These are phyloP conservation scores for Peronosclerospora sorghi DNA, from an alignment of 352 stramenopile genomes.

Conservation along the genomic window DNA sequence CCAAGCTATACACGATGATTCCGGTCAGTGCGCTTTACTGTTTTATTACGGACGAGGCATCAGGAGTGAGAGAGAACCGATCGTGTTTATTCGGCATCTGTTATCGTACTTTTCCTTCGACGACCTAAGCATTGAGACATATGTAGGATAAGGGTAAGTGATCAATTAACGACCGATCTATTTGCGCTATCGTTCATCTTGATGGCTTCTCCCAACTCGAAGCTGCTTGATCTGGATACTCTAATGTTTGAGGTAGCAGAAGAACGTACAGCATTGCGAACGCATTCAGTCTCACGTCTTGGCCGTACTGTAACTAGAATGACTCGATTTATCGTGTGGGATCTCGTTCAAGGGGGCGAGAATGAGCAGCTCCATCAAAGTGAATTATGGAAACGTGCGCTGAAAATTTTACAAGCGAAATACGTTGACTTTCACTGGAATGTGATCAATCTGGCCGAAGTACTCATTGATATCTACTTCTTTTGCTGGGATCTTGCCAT, in stretches of 20 bases:
- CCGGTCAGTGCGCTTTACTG: constrained; percentile 32
- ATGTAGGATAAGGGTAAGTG: constrained; percentile 12
- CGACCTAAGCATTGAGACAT: neutral
- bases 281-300: constrained; percentile 40
- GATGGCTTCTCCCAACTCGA: constrained; percentile 11
- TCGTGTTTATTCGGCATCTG: constrained; percentile 30
- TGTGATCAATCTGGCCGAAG: constrained; percentile 45
- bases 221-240: constrained; percentile 27
- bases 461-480: constrained; percentile 49
- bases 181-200: constrained; percentile 64
- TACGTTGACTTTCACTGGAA: constrained; percentile 55
- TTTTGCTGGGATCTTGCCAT: constrained; percentile 32
- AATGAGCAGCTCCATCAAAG: constrained; percentile 17
- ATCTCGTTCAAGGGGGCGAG: constrained; percentile 23
- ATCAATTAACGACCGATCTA: constrained; percentile 59
- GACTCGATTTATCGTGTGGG: constrained; percentile 46
- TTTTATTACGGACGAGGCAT: constrained; percentile 17
- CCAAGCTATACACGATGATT: constrained; percentile 43
- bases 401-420: constrained; percentile 54
- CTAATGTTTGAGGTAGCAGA: constrained; percentile 39
- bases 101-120: constrained; percentile 13
- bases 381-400: constrained; percentile 30
- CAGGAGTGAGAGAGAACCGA: neutral
- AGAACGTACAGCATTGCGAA: constrained; percentile 24
- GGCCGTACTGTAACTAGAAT: constrained; percentile 60